Base-by-base conservation (phyloP, 148 eudicot genomes). In the Heliosperma pusillum region DNA sequence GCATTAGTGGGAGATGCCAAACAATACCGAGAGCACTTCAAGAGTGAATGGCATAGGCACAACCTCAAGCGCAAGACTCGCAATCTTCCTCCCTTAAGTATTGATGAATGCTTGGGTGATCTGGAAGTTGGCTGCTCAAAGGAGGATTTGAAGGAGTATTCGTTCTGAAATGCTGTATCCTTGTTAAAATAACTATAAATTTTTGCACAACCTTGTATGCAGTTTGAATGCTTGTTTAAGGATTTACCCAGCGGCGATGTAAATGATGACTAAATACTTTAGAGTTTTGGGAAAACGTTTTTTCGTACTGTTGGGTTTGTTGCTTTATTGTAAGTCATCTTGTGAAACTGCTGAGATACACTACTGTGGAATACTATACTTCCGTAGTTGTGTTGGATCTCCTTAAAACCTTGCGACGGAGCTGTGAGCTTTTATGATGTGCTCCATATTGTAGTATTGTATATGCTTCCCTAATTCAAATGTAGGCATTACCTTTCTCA, bases 41-140 rank as follows among this genome's bases (percentile, higher is more conserved):
- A 92, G 87, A 92, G 96, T 25, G 98, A 95, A 5, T 95, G 98
- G 98, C 98, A 95, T 71, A 95, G 90, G 79, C 97, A 92, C 65
- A 95, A 95, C 81, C 74, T 92, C 3, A 88, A 69, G 84, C 88
- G 97, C 53, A 95, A 95, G 83, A 86, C 93, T 17, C 80, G 84
- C 76, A 91, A 89, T 72, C 93, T 95, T 57, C 89, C 96, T 76
- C 96, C 98, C 42, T 82, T 95, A 50, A 82, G 85, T 60, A 91
- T 83, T 22, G 98, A 92, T 72, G 98, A 95, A 87, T 95, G 96
- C 82, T 68, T 86, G 86, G 92, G 89, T 57, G 96, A 92, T 55
- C 19, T 88, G 61, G 91, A 90, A 68, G 57, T 89, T 3, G 85
- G 80, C 0, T 91, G 86, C 76, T 83, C 91, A 1, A 92, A 82